Percentiles rank a stretch among this genome's conserved stretches.
Conservation (phyloP, 2,329 filamentous ascomycete species). For the Epichloe uncinata region DNA sequence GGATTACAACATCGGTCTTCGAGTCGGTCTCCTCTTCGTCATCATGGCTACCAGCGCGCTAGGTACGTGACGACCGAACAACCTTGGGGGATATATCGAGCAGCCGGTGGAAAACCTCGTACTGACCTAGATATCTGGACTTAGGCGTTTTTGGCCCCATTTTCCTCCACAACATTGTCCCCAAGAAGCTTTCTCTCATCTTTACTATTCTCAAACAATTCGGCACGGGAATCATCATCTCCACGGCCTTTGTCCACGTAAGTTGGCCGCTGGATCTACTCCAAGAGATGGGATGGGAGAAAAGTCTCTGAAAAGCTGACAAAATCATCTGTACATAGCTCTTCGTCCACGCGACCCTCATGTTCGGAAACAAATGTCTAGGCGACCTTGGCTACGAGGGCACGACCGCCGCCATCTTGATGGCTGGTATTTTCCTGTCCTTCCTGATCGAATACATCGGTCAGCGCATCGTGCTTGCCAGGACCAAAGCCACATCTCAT, state of each 20-base stretch:
- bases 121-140: too few species aligned
- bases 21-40: conserved; percentile 60
- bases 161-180: conserved; percentile 43
- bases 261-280: conserved; percentile 12
- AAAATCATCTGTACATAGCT: conserved; percentile 34
- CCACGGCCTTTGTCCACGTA: conserved; percentile 57
- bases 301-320: neutral
- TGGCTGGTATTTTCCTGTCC: conserved; percentile 61
- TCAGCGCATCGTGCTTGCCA: conserved; percentile 39
- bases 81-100: neutral
- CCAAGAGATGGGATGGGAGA: neutral
- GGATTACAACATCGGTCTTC: conserved; percentile 54
- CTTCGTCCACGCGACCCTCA: conserved; percentile 57
- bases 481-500: conserved; percentile 15
- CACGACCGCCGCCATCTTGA: conserved; percentile 55
- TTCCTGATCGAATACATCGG: conserved; percentile 59
- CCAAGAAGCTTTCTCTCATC: conserved; percentile 31
- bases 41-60: conserved; percentile 55
- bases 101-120: neutral
- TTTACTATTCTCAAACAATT: conserved; percentile 60
- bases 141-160: conserved; percentile 52
- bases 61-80: conserved; percentile 25
- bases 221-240: conserved; percentile 59
- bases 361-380: conserved; percentile 60
- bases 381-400: conserved; percentile 53